These are phyloP conservation scores for Umbelopsis vinacea DNA, from an alignment of 192 early-diverging fungal genomes.

Conservation along the genomic window DNA sequence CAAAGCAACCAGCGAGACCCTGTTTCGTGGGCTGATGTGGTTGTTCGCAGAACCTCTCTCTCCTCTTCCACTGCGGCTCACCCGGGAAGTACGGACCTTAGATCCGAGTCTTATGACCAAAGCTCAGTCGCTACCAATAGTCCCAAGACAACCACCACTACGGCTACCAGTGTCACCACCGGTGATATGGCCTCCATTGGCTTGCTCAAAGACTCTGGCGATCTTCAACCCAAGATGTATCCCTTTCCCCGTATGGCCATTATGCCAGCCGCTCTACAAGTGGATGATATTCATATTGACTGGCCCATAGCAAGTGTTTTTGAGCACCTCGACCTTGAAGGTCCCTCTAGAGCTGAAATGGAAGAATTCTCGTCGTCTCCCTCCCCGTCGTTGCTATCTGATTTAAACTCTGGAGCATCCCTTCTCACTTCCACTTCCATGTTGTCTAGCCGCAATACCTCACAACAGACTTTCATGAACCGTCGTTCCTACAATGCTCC, in stretches of 20 bases:
- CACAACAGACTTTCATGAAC: background rate
- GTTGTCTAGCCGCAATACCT: background rate
- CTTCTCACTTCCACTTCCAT: background rate
- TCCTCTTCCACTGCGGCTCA: constrained; percentile 7
- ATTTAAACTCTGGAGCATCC: background rate
- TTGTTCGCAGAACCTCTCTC: constrained; percentile 11
- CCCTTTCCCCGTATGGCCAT: background rate
- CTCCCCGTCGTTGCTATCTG: background rate
- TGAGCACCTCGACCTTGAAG: background rate
- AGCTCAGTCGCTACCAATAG: constrained; percentile 7
- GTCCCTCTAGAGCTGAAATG: background rate
- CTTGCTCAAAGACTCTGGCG: background rate
- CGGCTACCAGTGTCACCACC: constrained; percentile 3
- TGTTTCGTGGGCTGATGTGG: constrained; percentile 17
- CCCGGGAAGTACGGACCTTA: background rate
- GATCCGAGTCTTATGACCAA: constrained; percentile 10
- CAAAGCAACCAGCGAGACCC: background rate
- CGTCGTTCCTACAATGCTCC: no score
- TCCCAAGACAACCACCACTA: constrained; percentile 2
- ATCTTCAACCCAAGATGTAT: background rate
- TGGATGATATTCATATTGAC: constrained; percentile 11
- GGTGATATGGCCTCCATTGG: background rate
- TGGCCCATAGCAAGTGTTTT: constrained; percentile 5
- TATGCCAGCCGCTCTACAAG: constrained; percentile 17
- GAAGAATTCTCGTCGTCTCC: constrained; percentile 7